Evolutionary conservation across 345 rosid species (phyloP).

Genomic region (Barbarea vulgaris): DNA sequence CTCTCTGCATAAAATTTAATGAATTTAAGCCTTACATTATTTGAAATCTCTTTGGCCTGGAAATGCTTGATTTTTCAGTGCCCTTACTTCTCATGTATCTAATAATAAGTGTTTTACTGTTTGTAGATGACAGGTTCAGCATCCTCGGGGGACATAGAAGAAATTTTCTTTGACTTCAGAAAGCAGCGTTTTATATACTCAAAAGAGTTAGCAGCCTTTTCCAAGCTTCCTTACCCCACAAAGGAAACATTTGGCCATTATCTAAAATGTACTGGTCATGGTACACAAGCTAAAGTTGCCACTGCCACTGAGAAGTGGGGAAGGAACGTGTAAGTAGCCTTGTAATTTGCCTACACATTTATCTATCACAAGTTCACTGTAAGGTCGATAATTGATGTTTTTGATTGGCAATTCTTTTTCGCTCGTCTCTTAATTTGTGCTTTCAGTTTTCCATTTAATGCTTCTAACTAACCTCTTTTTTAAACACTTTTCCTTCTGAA

Average conservation of each 20-base stretch:
- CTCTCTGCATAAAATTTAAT: not conserved
- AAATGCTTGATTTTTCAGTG: not conserved
- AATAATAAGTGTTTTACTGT: conserved; percentile 1
- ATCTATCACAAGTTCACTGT: not conserved
- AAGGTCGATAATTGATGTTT: not conserved
- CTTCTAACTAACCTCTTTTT: not conserved
- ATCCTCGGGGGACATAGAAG: conserved; percentile 57
- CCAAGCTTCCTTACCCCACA: conserved; percentile 94
- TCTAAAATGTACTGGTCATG: conserved; percentile 78
- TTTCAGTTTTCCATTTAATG: not conserved
- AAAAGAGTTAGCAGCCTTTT: conserved; percentile 63
- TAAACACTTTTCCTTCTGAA: not conserved
- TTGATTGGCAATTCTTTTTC: not conserved
- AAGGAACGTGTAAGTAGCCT: conserved; percentile 80
- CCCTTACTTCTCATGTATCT: not conserved
- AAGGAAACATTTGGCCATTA: conserved; percentile 87
- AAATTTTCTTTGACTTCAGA: conserved; percentile 89
- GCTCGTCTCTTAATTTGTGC: not conserved
- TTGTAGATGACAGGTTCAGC: conserved; percentile 59
- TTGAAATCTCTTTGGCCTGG: not conserved
- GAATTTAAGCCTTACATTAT: not conserved
- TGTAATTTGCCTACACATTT: not conserved
- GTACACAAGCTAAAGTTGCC: conserved; percentile 79
- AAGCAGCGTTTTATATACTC: conserved; percentile 90
- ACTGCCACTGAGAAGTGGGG: conserved; percentile 95